Conservation (phyloP, 257 asterid species). For the Capsicum pubescens region DNA sequence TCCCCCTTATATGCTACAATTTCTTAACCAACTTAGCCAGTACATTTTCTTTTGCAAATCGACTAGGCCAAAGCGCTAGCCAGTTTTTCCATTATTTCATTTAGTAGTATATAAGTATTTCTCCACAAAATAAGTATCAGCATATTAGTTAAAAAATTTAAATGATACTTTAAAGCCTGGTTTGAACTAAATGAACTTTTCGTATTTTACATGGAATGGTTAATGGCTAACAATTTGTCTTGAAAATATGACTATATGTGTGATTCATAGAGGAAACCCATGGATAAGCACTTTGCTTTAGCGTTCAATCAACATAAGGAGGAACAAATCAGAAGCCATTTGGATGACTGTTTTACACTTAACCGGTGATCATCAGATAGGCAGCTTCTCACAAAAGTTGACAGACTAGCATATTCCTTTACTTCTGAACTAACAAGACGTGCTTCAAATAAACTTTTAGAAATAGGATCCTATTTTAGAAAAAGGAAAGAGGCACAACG, state of each 20-base stretch:
- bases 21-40: constrained; percentile 16
- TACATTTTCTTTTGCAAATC: constrained; percentile 5
- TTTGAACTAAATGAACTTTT: not conserved
- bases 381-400: not conserved
- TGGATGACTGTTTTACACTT: not conserved
- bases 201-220: not conserved
- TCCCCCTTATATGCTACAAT: not conserved
- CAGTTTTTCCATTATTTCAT: not conserved
- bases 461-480: not conserved
- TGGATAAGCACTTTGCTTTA: not conserved
- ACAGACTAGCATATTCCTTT: not conserved
- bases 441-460: not conserved
- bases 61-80: not conserved
- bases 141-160: not conserved
- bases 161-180: not conserved
- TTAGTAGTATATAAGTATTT: not conserved
- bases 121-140: not conserved
- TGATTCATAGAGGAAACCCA: not conserved
- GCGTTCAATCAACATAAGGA: not conserved
- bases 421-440: not conserved
- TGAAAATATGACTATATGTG: not conserved
- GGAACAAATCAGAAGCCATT: not conserved
- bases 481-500: not conserved
- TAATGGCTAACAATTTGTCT: not conserved
- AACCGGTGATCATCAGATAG: not conserved